A percentile compares a stretch with the other conserved stretches of the same genome.
phyloP scores from a whole-genome alignment of 805 yeast species.

The Lipomyces starkeyi region DNA sequence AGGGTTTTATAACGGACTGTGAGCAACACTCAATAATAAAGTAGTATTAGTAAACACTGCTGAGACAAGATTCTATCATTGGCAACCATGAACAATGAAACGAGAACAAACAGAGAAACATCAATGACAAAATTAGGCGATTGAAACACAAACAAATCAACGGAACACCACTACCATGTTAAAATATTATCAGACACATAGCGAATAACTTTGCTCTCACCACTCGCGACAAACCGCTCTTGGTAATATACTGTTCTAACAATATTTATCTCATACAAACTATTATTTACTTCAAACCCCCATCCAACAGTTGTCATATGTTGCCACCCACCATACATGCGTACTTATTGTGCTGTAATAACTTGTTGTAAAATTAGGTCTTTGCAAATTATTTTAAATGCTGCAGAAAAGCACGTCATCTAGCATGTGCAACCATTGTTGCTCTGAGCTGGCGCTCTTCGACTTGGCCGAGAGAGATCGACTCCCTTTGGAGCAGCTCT shows the following conservation, averaged over 20 bases:
- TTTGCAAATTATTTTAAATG: background rate
- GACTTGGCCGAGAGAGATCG: conserved; percentile 41
- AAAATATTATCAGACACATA: conserved; percentile 13
- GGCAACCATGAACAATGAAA: conserved; percentile 3
- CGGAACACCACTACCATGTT: conserved; percentile 26
- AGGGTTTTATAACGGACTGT: no score
- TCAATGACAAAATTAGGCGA: conserved; percentile 5
- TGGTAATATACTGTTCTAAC: background rate
- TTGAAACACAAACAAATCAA: conserved; percentile 13
- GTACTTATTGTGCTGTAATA: background rate
- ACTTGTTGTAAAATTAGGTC: background rate
- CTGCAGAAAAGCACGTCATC: background rate
- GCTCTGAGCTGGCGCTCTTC: conserved; percentile 38
- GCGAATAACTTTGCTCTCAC: background rate
- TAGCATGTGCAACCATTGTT: conserved; percentile 48
- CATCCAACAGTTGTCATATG: background rate
- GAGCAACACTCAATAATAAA: background rate
- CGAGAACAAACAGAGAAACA: conserved; percentile 6
- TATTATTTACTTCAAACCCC: background rate
- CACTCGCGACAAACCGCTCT: background rate
- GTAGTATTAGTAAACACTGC: background rate
- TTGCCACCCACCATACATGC: background rate
- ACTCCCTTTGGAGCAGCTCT: conserved; percentile 46
- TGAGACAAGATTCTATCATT: conserved; percentile 1
- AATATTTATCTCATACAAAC: background rate